Conservation (phyloP, 1,284 basidiomycete genomes). For the Trichosporon inkin region DNA sequence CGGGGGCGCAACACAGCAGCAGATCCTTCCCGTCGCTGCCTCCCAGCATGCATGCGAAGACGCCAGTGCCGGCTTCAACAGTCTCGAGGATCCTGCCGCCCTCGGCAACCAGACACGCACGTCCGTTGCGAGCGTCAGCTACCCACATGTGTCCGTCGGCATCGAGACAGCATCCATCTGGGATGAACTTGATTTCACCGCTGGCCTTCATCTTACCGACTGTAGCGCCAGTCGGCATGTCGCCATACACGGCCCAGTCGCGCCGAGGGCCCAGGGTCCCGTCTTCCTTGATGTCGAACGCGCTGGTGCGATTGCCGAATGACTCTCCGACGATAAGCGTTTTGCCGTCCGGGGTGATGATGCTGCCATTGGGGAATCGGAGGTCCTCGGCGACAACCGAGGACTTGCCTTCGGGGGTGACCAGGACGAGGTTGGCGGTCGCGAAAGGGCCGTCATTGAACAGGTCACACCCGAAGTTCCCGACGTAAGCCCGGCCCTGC, state of each 20-base stretch:
- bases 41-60: background rate
- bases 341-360: background rate
- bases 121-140: background rate
- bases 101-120: background rate
- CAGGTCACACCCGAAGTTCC: conserved; percentile 1
- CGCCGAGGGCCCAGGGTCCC: background rate
- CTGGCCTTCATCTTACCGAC: background rate
- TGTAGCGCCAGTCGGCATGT: background rate
- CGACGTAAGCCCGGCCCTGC: conserved; percentile 3
- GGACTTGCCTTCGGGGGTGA: background rate
- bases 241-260: background rate
- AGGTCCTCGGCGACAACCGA: background rate
- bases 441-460: background rate
- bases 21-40: background rate
- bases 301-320: background rate
- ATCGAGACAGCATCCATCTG: background rate
- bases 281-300: background rate
- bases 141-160: background rate
- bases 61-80: background rate
- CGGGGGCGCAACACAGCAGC: background rate
- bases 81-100: background rate
- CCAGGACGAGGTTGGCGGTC: background rate
- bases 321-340: background rate
- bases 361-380: background rate
- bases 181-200: background rate